These are phyloP conservation scores for Ascosphaera acerosa DNA, from an alignment of 2,329 filamentous ascomycete genomes.

Conservation along the genomic window DNA sequence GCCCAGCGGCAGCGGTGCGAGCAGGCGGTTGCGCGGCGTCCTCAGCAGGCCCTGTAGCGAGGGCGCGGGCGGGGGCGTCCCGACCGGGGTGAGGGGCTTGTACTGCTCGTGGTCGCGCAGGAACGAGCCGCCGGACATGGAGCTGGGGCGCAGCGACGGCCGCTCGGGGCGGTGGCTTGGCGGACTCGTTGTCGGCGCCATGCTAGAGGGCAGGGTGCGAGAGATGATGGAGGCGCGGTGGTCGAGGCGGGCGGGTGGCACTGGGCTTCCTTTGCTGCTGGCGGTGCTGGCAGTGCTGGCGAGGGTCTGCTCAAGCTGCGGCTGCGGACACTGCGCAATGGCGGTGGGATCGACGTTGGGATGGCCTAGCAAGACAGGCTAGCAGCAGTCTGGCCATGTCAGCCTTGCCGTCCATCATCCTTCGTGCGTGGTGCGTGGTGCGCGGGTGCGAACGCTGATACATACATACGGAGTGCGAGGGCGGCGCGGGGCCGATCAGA, in stretches of 20 bases:
- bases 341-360: no score
- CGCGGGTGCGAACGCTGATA: no score
- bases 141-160: conserved; percentile 19
- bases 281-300: no score
- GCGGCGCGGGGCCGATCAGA: no score
- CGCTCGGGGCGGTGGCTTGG: conserved; percentile 13
- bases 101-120: conserved; percentile 25
- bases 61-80: conserved; percentile 9
- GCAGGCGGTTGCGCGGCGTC: conserved; percentile 8
- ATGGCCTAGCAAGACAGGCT: no score
- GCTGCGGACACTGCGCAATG: no score
- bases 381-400: no score
- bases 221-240: not conserved
- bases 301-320: no score
- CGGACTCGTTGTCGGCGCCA: no score
- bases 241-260: not conserved
- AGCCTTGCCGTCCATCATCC: no score
- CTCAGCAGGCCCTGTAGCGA: conserved; percentile 16
- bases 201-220: conserved; percentile 11
- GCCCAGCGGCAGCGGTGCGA: conserved; percentile 10
- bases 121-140: conserved; percentile 19
- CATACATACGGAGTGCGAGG: no score
- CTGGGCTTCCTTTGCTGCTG: not conserved
- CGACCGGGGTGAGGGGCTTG: conserved; percentile 13
- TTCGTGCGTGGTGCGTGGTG: no score